A percentile compares a stretch with the other conserved stretches of the same genome.
Conservation (phyloP, 768 basidiomycete genomes). For the Phylloporus sp. region DNA sequence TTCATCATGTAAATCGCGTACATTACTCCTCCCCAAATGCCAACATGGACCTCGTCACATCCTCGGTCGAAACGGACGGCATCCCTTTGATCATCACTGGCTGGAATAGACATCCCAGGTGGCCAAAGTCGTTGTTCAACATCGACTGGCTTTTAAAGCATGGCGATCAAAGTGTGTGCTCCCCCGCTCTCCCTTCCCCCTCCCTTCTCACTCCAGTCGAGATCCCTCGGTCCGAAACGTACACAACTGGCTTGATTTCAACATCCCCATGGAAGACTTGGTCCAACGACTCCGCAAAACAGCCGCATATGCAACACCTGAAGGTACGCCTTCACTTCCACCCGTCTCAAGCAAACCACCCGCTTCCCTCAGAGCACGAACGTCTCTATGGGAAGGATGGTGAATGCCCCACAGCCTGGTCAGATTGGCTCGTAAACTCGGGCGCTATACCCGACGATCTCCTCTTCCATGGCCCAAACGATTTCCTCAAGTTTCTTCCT, state of each 20-base stretch:
- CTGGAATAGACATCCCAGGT: slow-evolving; percentile 49
- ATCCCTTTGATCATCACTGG: slow-evolving; percentile 60
- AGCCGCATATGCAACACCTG: slow-evolving; percentile 31
- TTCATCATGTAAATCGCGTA: slow-evolving; percentile 39
- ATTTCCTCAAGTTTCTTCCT: slow-evolving; percentile 56
- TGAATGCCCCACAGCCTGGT: slow-evolving; percentile 63
- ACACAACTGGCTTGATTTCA: slow-evolving; percentile 48
- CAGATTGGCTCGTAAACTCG: slow-evolving; percentile 48
- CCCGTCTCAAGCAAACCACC: not conserved
- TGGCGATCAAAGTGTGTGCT: slow-evolving; percentile 27
- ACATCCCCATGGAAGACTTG: slow-evolving; percentile 49
- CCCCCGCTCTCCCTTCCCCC: not conserved
- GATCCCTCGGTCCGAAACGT: slow-evolving; percentile 63
- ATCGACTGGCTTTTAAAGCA: slow-evolving; percentile 48
- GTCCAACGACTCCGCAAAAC: slow-evolving; percentile 39
- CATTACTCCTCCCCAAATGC: slow-evolving; percentile 27
- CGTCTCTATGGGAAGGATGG: slow-evolving; percentile 77
- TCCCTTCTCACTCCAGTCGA: slow-evolving; percentile 24
- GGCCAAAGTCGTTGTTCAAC: slow-evolving; percentile 53
- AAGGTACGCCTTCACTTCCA: slow-evolving; percentile 31
- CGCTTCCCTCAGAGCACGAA: slow-evolving; percentile 41
- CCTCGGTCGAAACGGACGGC: slow-evolving; percentile 45
- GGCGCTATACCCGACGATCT: slow-evolving; percentile 49
- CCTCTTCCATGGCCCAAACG: slow-evolving; percentile 48
- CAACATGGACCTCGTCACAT: slow-evolving; percentile 31